A percentile compares a stretch with the other conserved stretches of the same genome.
phyloP scores from a whole-genome alignment of 257 asterid species.

The Nicotiana otophora region DNA sequence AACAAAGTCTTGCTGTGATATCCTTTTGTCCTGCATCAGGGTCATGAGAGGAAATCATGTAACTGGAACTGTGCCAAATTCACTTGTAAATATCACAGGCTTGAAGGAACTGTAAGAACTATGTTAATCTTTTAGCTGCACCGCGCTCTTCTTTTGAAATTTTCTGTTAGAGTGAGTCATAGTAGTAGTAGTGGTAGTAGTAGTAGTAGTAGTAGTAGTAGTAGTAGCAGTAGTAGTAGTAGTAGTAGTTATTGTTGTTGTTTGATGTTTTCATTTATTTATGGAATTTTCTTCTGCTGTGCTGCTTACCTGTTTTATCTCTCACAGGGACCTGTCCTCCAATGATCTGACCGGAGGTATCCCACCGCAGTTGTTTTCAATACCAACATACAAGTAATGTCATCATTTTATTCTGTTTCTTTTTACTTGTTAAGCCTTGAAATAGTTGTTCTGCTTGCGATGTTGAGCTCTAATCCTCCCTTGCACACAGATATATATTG shows the following conservation, averaged over 20 bases:
- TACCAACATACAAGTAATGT: conserved; percentile 63
- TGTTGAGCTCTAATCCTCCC: background rate
- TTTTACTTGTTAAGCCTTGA: background rate
- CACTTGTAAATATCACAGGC: conserved; percentile 44
- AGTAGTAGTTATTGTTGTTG: background rate
- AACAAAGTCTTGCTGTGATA: background rate
- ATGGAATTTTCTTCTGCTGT: background rate
- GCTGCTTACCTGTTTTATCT: background rate
- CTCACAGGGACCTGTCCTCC: conserved; percentile 73
- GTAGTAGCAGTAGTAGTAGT: background rate
- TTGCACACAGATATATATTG: background rate
- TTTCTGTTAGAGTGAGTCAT: background rate
- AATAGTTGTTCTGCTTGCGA: background rate
- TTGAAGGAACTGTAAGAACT: conserved; percentile 54
- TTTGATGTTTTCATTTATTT: background rate
- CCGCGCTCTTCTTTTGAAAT: background rate
- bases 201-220: background rate
- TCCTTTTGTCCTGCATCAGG: conserved; percentile 31
- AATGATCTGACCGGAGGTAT: conserved; percentile 65
- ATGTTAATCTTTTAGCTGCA: background rate
- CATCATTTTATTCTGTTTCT: background rate
- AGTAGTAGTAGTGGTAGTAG: background rate
- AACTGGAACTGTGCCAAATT: conserved; percentile 57
- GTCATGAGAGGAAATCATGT: conserved; percentile 52
- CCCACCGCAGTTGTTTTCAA: conserved; percentile 51